Evolutionary conservation across 495 filamentous ascomycete genomes (phyloP).

Genomic region (Bombardia bombarda): DNA sequence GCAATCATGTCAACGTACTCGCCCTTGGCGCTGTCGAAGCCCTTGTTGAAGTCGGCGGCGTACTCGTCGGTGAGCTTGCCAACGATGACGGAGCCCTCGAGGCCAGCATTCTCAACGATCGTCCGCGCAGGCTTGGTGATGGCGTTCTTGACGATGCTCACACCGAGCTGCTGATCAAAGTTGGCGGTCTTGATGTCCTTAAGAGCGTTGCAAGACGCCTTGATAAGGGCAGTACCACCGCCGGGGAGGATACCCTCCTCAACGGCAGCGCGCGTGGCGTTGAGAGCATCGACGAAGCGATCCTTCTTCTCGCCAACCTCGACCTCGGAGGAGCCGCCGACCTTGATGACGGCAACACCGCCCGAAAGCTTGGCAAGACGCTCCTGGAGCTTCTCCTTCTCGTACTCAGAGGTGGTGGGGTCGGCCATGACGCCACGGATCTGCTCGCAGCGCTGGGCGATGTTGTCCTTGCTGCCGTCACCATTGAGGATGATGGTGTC

Average conservation of each 20-base stretch:
- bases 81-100: slow-evolving; percentile 92
- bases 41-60: slow-evolving; percentile 91
- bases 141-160: slow-evolving; percentile 92
- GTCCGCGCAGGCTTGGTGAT: slow-evolving; percentile 90
- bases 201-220: slow-evolving; percentile 87
- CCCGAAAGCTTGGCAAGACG: slow-evolving; percentile 98
- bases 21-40: slow-evolving; percentile 90
- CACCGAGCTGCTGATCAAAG: slow-evolving; percentile 98
- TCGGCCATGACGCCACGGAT: slow-evolving; percentile 96
- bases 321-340: slow-evolving; percentile 93
- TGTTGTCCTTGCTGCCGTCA: slow-evolving; percentile 89
- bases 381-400: slow-evolving; percentile 99
- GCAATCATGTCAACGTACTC: slow-evolving; percentile 98
- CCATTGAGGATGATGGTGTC: slow-evolving; percentile 98
- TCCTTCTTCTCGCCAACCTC: slow-evolving; percentile 99
- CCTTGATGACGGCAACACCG: slow-evolving; percentile 98
- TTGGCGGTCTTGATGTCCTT: slow-evolving; percentile 75
- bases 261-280: slow-evolving; percentile 95
- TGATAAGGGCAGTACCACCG: slow-evolving; percentile 95
- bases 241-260: slow-evolving; percentile 98
- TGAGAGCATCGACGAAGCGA: slow-evolving; percentile 94
- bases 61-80: slow-evolving; percentile 97
- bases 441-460: slow-evolving; percentile 94
- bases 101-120: slow-evolving; percentile 96
- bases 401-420: slow-evolving; percentile 90